Base-by-base conservation (phyloP, 805 yeast species). In the Saccharomycopsis fodiens region DNA sequence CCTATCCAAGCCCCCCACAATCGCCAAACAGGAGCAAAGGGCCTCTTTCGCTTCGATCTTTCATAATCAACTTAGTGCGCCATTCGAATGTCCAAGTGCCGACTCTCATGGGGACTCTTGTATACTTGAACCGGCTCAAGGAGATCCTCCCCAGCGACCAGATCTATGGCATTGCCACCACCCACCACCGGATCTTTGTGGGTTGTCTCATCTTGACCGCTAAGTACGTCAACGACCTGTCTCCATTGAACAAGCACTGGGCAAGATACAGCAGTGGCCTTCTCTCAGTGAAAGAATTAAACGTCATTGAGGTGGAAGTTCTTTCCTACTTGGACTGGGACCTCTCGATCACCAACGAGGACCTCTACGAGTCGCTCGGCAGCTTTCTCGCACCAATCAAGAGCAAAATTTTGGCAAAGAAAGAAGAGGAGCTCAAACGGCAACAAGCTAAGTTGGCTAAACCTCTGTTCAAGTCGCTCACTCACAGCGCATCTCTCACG, bases 41-140 rank as follows among this genome's bases (percentile, higher is more conserved):
- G 2, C 44, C 67, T 44, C 89, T 91, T 10, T 80, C 88, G 4
- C 68, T 84, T 52, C 79, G 77, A 81, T 76, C 85, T 0, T 84
- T 84, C 63, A 78, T 84, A 56, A 75, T 82, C 49, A 78, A 72
- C 55, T 66, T 84, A 58, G 86, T 84, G 32, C 72, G 84, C 58
- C 75, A 81, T 66, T 79, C 88, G 25, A 82, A 82, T 56, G 87
- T 84, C n/a, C 79, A 82, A 62, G 79, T 88, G 2, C 87, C 89
- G 34, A 83, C 89, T 15, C 67, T 84, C 54, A 73, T 84, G 74
- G 70, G 86, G 12, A 80, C 91, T 3, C 70, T 79, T 44, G 80
- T 82, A 27, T 82, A 81, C 60, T 67, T 84, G 59, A 76, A 79
- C 55, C 69, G 78, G 55, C 66, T 84, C 54, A 76, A 76, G 57